These are phyloP conservation scores for Quercus bicolor DNA, from an alignment of 306 rosid genomes.

Conservation along the genomic window DNA sequence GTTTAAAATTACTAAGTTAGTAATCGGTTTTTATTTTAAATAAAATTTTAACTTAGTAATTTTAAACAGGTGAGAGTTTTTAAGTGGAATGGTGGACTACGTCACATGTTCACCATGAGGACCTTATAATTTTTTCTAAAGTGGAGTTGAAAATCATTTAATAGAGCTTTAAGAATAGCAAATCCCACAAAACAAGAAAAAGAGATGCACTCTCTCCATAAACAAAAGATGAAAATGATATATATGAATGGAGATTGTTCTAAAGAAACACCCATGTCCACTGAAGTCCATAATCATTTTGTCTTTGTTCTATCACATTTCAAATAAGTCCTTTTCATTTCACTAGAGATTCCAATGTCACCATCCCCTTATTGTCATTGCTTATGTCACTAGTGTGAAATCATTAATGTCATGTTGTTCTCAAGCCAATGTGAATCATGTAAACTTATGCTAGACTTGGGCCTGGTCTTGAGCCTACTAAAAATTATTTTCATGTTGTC, in stretches of 20 bases:
- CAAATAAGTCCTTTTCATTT: no score
- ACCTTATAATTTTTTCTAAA: no score
- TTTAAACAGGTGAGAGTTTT: no score
- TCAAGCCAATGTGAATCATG: not conserved
- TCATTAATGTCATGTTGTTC: not conserved
- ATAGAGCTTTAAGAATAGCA: not conserved
- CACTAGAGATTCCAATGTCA: not conserved
- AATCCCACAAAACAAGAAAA: not conserved
- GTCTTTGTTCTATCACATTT: not conserved
- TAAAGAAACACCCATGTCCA: not conserved
- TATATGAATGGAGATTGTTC: not conserved
- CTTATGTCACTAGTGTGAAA: constrained; percentile 3
- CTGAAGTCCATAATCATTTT: not conserved
- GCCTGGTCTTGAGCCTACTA: no score
- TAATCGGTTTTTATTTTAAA: no score
- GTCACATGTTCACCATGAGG: no score
- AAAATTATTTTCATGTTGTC: no score
- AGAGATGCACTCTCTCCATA: not conserved
- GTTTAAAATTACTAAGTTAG: no score
- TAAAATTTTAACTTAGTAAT: no score
- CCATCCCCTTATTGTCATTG: not conserved
- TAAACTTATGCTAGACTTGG: no score
- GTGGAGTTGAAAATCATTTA: no score
- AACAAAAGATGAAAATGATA: not conserved
- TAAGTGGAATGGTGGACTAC: no score